phyloP scores from a whole-genome alignment of 768 basidiomycete genomes.

The Tulasnella sp. region DNA sequence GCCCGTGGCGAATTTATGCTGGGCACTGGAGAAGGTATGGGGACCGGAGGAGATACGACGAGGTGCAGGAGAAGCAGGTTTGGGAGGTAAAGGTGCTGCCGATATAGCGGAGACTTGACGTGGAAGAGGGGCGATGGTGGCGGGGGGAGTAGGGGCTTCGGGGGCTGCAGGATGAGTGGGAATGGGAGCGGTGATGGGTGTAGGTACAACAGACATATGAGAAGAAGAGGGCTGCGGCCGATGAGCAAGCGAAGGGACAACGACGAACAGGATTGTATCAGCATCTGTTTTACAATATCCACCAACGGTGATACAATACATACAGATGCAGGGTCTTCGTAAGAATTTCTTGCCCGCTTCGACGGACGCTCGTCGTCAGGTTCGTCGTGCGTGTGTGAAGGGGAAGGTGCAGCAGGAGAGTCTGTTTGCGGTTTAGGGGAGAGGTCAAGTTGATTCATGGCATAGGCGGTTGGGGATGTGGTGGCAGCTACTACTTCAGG shows the following conservation, averaged over 20 bases:
- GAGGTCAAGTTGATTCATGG: too few species aligned
- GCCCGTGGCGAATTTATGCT: constrained; percentile 70
- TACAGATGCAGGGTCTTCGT: constrained; percentile 64
- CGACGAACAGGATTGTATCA: constrained; percentile 34
- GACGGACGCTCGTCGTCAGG: constrained; percentile 57
- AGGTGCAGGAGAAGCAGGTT: constrained; percentile 4
- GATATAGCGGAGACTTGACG: constrained; percentile 65
- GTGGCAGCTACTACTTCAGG: too few species aligned
- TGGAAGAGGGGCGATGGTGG: constrained; percentile 37
- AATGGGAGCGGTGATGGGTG: constrained; percentile 24
- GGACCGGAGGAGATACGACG: constrained; percentile 21
- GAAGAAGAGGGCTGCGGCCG: constrained; percentile 27
- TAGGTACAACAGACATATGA: constrained; percentile 24
- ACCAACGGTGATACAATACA: constrained; percentile 50
- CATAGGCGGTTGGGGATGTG: too few species aligned
- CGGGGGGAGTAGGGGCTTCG: constrained; percentile 17
- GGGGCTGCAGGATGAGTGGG: constrained; percentile 14
- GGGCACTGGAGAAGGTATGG: constrained; percentile 49
- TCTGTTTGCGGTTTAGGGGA: background rate
- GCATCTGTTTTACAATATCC: constrained; percentile 43
- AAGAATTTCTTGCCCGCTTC: constrained; percentile 66
- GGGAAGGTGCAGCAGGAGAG: background rate
- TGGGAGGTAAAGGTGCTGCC: constrained; percentile 30
- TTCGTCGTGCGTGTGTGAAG: background rate
- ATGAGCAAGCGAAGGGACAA: constrained; percentile 6